These are phyloP conservation scores for Acorus gramineus DNA, from an alignment of 106 monocot species.

Conservation along the genomic window DNA sequence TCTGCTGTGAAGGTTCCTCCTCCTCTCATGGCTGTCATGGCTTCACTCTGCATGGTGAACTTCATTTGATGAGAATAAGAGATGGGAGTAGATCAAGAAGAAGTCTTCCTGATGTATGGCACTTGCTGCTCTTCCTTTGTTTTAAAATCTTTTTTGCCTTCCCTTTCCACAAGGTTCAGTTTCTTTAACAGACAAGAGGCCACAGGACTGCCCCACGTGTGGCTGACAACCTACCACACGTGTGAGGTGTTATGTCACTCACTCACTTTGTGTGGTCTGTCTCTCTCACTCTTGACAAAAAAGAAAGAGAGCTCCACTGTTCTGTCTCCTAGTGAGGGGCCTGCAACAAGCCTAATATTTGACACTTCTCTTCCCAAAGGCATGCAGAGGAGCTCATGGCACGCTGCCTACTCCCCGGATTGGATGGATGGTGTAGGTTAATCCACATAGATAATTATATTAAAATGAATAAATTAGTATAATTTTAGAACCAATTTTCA, in stretches of 20 bases:
- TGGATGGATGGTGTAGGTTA: too few relatives aligned
- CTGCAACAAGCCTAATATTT: background rate
- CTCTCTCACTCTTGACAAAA: constrained; percentile 13
- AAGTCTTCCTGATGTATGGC: background rate
- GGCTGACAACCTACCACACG: constrained; percentile 6
- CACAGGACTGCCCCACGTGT: constrained; percentile 5
- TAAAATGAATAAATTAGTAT: too few relatives aligned
- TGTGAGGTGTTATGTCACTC: constrained; percentile 3
- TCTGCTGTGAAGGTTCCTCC: too few relatives aligned
- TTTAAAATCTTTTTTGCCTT: background rate
- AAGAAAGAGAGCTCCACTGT: constrained; percentile 10
- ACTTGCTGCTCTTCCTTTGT: background rate
- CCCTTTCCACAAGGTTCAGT: too few relatives aligned
- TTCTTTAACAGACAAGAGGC: background rate
- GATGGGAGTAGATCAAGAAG: too few relatives aligned
- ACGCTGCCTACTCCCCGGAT: background rate
- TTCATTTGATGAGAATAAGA: too few relatives aligned
- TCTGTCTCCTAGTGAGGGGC: constrained; percentile 15
- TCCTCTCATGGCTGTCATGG: too few relatives aligned
- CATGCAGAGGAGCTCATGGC: background rate
- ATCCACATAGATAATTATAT: too few relatives aligned
- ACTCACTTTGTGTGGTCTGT: background rate
- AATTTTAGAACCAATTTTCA: too few relatives aligned
- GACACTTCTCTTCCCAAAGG: too few relatives aligned
- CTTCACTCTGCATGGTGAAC: too few relatives aligned